Evolutionary conservation across 257 asterid genomes (phyloP), one percentile per base, ranked within the genome.

Genomic region (Plantago ovata): DNA sequence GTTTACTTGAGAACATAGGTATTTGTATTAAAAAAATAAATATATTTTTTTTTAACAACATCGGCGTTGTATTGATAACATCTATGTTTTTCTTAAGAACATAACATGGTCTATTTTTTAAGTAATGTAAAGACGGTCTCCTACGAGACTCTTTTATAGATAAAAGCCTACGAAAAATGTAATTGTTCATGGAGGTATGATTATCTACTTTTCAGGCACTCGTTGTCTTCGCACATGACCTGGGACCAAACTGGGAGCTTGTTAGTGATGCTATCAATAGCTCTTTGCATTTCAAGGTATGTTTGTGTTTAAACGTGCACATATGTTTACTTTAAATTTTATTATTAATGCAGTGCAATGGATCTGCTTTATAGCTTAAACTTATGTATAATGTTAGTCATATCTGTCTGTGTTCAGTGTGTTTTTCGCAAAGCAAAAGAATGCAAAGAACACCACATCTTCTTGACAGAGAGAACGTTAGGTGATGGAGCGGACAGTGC

Each of bases 191-290:
- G 33, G 65, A 53, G 58, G 62, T 51, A 43, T 19, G 58, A 22
- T 62, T 54, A 54, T 56, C 10, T 32, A 56, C 32, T 22, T 81
- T 64, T 52, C 76, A 94, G 97, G 97, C 97, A 21, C 96, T 94
- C 53, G 90, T 86, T 69, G 99, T 94, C 74, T 80, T 94, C 69
- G 99, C 80, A 63, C 99, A 94, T 77, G 99, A 94, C 74, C 78
- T 89, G 64, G 99, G 99, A 62, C 94, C 94, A 53, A 94, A 94
- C 68, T 94, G 99, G 99, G 97, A 89, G 86, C 96, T 94, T 42
- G 86, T 94, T 24, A 83, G 95, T 75, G 99, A 94, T 74, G 97
- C 96, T 66, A 74, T 94, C 64, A 94, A 89, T 81, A 78, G 84
- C 62, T 72, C 95, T 32, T 67, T 86, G 85, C 94, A 75, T 50